Conservation (phyloP, 805 yeast species). For the Komagataella pastoris region DNA sequence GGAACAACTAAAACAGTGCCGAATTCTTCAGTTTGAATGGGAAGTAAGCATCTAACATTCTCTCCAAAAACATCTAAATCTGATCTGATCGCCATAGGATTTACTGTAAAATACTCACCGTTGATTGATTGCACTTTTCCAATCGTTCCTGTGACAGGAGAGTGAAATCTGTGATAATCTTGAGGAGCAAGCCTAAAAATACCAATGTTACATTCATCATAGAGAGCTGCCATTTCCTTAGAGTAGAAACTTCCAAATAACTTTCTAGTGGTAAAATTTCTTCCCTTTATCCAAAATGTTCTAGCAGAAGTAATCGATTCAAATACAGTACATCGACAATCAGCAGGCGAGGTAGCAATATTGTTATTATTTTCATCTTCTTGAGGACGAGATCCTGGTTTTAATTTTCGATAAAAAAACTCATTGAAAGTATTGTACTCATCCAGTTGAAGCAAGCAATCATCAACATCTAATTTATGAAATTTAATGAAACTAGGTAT, state of each 20-base stretch:
- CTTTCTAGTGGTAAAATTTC: slow-evolving; percentile 53
- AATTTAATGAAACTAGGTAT: slow-evolving; percentile 72
- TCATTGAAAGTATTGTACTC: slow-evolving; percentile 69
- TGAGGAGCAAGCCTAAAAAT: slow-evolving; percentile 92
- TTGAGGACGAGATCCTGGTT: slow-evolving; percentile 54
- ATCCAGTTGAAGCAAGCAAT: slow-evolving; percentile 35
- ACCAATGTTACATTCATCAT: slow-evolving; percentile 47
- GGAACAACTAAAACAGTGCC: slow-evolving; percentile 70
- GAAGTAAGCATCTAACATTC: slow-evolving; percentile 66
- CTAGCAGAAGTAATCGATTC: slow-evolving; percentile 46
- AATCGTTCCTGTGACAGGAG: slow-evolving; percentile 67
- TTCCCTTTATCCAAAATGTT: slow-evolving; percentile 81
- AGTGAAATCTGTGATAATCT: slow-evolving; percentile 90
- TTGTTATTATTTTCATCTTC: slow-evolving; percentile 40
- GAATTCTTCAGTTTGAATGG: slow-evolving; percentile 63
- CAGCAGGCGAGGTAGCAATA: slow-evolving; percentile 70
- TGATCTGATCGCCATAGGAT: slow-evolving; percentile 93
- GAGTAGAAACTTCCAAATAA: slow-evolving; percentile 32
- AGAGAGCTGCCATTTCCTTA: slow-evolving; percentile 16
- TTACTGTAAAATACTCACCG: slow-evolving; percentile 92
- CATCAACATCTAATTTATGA: slow-evolving; percentile 65
- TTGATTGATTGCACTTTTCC: slow-evolving; percentile 56
- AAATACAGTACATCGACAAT: slow-evolving; percentile 71
- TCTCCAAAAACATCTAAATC: slow-evolving; percentile 87
- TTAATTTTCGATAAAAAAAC: slow-evolving; percentile 71